Evolutionary conservation across 2,329 filamentous ascomycete genomes (phyloP).

Genomic region (Pseudocercospora pini-densiflorae): DNA sequence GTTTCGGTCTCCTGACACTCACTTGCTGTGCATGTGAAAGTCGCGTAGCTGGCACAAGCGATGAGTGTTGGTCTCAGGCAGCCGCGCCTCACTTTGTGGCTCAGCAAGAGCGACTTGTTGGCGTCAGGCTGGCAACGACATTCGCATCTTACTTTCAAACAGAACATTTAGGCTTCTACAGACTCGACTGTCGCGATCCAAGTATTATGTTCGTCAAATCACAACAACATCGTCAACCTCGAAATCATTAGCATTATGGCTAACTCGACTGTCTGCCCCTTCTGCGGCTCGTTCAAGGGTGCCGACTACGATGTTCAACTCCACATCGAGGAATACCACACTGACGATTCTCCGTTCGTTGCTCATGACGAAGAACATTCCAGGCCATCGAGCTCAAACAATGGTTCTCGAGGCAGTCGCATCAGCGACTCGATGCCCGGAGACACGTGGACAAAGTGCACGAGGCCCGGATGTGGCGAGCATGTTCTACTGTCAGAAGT

Average conservation of each 20-base stretch:
- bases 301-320: conserved; percentile 35
- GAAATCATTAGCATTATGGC: conserved; percentile 27
- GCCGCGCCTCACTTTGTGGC: conserved; percentile 4
- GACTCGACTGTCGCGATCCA: background rate
- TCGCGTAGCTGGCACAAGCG: background rate
- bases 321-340: conserved; percentile 42
- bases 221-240: conserved; percentile 7
- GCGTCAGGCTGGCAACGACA: conserved; percentile 3
- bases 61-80: conserved; percentile 7
- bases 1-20: background rate
- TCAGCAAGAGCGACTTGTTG: background rate
- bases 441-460: conserved; percentile 44
- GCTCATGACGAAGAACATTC: background rate
- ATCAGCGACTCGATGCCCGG: conserved; percentile 23
- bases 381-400: conserved; percentile 1
- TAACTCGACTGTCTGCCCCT: conserved; percentile 32
- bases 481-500: conserved; percentile 46
- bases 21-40: background rate
- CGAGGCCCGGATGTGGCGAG: conserved; percentile 50
- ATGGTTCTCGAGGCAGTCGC: background rate
- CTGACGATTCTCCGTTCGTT: conserved; percentile 35
- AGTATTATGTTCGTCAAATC: conserved; percentile 14
- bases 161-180: background rate
- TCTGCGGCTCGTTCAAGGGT: conserved; percentile 35
- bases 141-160: background rate